phyloP scores from a whole-genome alignment of 2,329 filamentous ascomycete genomes.

The Cryphonectria radicalis region DNA sequence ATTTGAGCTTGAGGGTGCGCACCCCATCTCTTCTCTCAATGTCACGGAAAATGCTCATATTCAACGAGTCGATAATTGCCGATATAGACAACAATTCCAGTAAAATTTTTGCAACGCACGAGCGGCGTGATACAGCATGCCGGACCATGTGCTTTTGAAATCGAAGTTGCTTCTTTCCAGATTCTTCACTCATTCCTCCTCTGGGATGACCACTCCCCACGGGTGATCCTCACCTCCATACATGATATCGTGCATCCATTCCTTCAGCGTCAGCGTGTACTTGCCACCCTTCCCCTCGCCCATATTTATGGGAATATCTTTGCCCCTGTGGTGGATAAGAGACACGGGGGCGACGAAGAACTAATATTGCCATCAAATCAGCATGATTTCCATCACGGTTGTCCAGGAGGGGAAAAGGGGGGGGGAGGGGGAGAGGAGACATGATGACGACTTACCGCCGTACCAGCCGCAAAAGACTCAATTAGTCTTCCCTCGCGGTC shows the following conservation, averaged over 20 bases:
- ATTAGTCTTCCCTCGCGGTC: conserved; percentile 75
- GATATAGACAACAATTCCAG: background rate
- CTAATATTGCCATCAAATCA: conserved; percentile 43
- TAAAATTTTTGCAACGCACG: background rate
- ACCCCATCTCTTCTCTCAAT: background rate
- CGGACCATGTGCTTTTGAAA: background rate
- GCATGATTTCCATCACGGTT: conserved; percentile 3
- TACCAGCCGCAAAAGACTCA: conserved; percentile 86
- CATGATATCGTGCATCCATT: conserved; percentile 73
- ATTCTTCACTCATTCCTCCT: conserved; percentile 45
- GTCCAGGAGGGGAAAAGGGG: too few relatives aligned
- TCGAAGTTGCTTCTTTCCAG: background rate
- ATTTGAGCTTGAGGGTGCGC: background rate
- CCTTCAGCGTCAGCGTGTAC: conserved; percentile 67
- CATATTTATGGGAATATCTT: conserved; percentile 66
- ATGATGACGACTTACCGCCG: conserved; percentile 65
- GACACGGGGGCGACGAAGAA: conserved; percentile 74
- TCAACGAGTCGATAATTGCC: background rate
- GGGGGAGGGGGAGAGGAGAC: background rate
- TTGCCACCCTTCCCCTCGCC: conserved; percentile 56
- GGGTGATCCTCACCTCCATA: conserved; percentile 70
- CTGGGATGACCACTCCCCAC: conserved; percentile 71
- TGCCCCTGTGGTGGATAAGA: conserved; percentile 68
- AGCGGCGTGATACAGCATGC: conserved; percentile 8
- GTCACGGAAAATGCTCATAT: background rate